A percentile compares a stretch with the other conserved stretches of the same genome.
Conservation (phyloP, 176 grass and related monocot species). For the Eleusine coracana region DNA sequence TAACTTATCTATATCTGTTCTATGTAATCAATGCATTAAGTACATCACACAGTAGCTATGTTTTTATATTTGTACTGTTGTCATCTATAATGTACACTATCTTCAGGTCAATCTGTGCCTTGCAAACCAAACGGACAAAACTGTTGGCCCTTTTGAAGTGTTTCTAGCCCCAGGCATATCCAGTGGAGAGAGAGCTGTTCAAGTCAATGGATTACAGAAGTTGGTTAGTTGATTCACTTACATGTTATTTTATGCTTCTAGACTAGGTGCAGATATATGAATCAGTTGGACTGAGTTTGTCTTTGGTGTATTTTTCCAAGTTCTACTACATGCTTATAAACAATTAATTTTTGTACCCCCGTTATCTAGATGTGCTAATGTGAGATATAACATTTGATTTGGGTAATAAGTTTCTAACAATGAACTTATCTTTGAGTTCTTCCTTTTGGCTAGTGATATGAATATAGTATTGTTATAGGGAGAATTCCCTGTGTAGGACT, state of each 20-base stretch:
- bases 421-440: slow-evolving; percentile 7
- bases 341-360: background rate
- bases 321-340: slow-evolving; percentile 20
- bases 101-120: slow-evolving; percentile 85
- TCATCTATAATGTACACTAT: slow-evolving; percentile 34
- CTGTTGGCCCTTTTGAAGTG: slow-evolving; percentile 95
- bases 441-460: slow-evolving; percentile 4
- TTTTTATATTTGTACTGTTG: background rate
- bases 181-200: slow-evolving; percentile 68
- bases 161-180: slow-evolving; percentile 64
- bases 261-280: background rate
- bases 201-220: slow-evolving; percentile 94
- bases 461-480: slow-evolving; percentile 7
- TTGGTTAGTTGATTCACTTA: slow-evolving; percentile 63
- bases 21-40: background rate
- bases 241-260: slow-evolving; percentile 31
- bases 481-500: background rate
- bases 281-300: background rate
- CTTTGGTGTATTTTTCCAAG: background rate
- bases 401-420: background rate
- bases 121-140: slow-evolving; percentile 83
- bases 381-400: slow-evolving; percentile 2
- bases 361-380: background rate
- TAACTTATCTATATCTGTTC: background rate
- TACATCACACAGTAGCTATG: no score